These are phyloP conservation scores for Alternaria triticimaculans DNA, from an alignment of 2,329 filamentous ascomycete species.

Conservation along the genomic window DNA sequence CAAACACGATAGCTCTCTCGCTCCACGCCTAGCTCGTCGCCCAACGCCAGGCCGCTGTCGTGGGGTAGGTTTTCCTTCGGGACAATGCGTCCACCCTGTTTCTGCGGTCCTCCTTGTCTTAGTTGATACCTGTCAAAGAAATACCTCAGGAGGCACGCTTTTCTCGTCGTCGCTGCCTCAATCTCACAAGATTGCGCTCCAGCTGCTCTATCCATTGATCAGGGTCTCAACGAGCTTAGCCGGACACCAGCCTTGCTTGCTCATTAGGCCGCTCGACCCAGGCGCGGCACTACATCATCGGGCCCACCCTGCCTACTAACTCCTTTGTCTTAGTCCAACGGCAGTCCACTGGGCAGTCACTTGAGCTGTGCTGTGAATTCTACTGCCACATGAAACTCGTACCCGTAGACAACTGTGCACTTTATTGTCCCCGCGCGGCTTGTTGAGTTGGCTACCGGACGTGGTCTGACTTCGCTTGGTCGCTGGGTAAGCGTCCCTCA, in stretches of 20 bases:
- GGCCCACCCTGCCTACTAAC: slow-evolving; percentile 11
- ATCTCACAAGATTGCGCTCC: neutral
- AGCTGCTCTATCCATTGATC: neutral
- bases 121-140: neutral
- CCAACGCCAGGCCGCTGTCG: slow-evolving; percentile 10
- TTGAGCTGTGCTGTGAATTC: neutral
- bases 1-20: slow-evolving; percentile 15
- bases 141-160: neutral
- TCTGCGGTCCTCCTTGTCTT: neutral
- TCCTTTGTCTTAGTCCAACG: slow-evolving; percentile 8
- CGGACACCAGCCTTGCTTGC: slow-evolving; percentile 11
- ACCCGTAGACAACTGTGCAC: neutral
- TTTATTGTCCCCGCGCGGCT: neutral
- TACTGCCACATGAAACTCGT: neutral
- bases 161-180: neutral
- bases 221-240: slow-evolving; percentile 9
- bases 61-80: slow-evolving; percentile 8
- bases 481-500: neutral
- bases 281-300: slow-evolving; percentile 22
- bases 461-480: neutral
- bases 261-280: slow-evolving; percentile 7
- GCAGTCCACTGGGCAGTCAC: no score
- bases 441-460: neutral
- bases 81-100: neutral
- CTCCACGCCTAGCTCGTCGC: slow-evolving; percentile 6